Base-by-base conservation (phyloP, 2,329 filamentous ascomycete species). In the Leptographium radiaticola region DNA sequence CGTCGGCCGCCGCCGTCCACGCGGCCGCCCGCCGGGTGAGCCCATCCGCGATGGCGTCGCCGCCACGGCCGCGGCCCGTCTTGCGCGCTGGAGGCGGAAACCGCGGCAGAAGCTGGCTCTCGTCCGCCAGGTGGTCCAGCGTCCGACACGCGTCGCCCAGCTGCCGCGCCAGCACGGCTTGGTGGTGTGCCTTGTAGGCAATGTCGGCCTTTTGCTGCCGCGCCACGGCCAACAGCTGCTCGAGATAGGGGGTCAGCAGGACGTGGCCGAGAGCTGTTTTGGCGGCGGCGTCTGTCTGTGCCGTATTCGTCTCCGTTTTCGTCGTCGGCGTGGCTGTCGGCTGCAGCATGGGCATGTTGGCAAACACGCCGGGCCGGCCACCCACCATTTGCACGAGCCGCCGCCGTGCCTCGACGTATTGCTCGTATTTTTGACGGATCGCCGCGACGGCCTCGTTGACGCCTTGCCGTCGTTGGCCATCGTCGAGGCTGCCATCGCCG, bases 1-100 rank as follows among this genome's bases (percentile, higher is more conserved):
- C 72, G 54, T 83, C 76, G 1, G 79, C 75, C 1, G 81, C 79
- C 59, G 72, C 74, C 10, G 80, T 72, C 81, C 81, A 85, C 11
- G 75, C 75, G 57, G 74, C 72, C 49, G 80, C 70, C 45, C 71
- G 70, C 15, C 53, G 57, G 36, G 62, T 65, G 47, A 13, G 49
- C 48, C 33, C 42, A 11, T 42, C 45, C 7, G 40, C 48, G 13
- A 45, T 31, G 6, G 34, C 51, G 42, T 52, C 46, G 15, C 44
- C 39, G 11, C 48, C 40, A 18, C 33, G 25, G 25, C 49, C 51
- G n/a, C n/a, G 3, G 36, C 18, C 12, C 51, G 34, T 13, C 38
- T 3, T 42, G 20, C 7, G 46, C 20, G 62, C 64, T 4, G 71
- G 69, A 59, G 71, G 66, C 1, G 77, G 73, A 57, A 81, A 72